Conservation (phyloP, 2,329 filamentous ascomycete species). For the Chrysoporthe cubensis region DNA sequence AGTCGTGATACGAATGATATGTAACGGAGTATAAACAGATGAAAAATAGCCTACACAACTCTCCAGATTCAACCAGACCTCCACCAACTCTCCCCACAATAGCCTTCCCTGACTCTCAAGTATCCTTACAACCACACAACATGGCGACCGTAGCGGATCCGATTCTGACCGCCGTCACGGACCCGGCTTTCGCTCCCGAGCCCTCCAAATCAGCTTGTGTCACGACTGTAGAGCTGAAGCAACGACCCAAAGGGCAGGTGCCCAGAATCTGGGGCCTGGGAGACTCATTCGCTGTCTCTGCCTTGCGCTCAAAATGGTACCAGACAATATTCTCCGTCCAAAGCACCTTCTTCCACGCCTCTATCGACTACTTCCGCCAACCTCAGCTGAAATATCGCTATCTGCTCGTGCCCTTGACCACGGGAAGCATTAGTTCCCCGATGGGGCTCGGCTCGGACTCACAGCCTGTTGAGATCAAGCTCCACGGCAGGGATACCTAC, state of each 20-base stretch:
- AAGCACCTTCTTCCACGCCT: neutral
- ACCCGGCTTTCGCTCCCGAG: neutral
- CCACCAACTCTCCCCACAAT: neutral
- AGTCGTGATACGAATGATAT: neutral
- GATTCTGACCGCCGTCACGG: neutral
- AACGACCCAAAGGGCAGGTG: neutral
- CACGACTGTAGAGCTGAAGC: neutral
- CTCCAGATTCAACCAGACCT: too few species aligned
- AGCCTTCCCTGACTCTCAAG: neutral
- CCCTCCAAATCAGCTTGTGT: neutral
- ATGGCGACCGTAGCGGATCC: neutral
- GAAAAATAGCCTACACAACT: neutral
- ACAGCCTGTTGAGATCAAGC: neutral
- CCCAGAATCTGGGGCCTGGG: neutral
- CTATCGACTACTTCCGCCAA: neutral
- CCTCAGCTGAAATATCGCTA: neutral
- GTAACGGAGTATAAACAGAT: neutral
- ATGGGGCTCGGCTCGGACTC: neutral
- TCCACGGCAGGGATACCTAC: neutral
- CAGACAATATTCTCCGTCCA: neutral
- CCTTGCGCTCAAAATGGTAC: neutral
- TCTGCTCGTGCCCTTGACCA: neutral
- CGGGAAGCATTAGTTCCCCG: neutral
- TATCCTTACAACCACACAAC: neutral
- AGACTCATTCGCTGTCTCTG: neutral